Percentiles rank a stretch among this genome's conserved stretches.
These are phyloP conservation scores for Lentinula boryana DNA, from an alignment of 768 basidiomycete species.

Conservation along the genomic window DNA sequence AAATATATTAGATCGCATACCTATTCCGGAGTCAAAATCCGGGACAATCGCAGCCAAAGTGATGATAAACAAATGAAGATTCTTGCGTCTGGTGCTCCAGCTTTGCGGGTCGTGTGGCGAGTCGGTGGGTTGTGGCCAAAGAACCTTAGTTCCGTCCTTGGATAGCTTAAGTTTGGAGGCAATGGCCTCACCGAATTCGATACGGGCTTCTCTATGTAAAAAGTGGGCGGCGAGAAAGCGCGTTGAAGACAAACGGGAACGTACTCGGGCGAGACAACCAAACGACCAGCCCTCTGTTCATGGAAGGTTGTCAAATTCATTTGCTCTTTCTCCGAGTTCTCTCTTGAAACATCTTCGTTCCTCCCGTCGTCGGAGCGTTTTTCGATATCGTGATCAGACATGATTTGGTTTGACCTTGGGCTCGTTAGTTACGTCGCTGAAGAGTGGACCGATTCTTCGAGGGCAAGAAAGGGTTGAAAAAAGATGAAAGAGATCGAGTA, in stretches of 20 bases:
- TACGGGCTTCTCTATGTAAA: conserved; percentile 45
- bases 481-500: not conserved
- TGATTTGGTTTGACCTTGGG: not conserved
- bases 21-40: conserved; percentile 63
- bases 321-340: conserved; percentile 8
- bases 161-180: conserved; percentile 54
- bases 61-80: conserved; percentile 50
- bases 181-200: conserved; percentile 53
- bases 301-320: conserved; percentile 6
- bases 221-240: not conserved
- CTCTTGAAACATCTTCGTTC: not conserved
- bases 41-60: conserved; percentile 62
- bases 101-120: conserved; percentile 15
- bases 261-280: conserved; percentile 58
- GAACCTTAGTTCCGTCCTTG: conserved; percentile 48
- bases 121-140: conserved; percentile 68
- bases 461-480: not conserved
- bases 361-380: not conserved
- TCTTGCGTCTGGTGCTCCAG: conserved; percentile 50
- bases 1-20: conserved; percentile 21
- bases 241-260: not conserved
- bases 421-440: not conserved
- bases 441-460: not conserved
- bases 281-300: conserved; percentile 48
- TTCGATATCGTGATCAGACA: not conserved